A percentile compares a stretch with the other conserved stretches of the same genome.
Conservation (phyloP, 495 filamentous ascomycete species). For the Sordaria brevicollis region DNA sequence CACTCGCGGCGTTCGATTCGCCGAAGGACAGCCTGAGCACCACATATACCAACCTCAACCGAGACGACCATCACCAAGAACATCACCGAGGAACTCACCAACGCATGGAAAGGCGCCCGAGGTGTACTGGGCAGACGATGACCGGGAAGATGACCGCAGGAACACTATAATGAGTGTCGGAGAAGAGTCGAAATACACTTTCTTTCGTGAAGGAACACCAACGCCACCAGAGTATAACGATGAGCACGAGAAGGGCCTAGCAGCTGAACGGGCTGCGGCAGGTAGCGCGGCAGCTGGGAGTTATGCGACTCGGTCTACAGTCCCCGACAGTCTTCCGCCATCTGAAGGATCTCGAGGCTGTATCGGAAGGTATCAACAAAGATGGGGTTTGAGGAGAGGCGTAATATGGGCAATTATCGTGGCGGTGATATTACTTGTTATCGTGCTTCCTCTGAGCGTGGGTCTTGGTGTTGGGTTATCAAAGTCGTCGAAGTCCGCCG, state of each 20-base stretch:
- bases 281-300: neutral
- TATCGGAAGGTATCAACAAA: neutral
- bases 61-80: neutral
- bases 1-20: slow-evolving; percentile 15
- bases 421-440: slow-evolving; percentile 16
- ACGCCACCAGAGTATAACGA: slow-evolving; percentile 14
- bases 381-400: slow-evolving; percentile 6
- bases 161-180: neutral
- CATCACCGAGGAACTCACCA: neutral
- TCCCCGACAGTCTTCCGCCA: neutral
- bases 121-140: slow-evolving; percentile 23
- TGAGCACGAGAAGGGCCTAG: slow-evolving; percentile 7
- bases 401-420: slow-evolving; percentile 19
- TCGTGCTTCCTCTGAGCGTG: slow-evolving; percentile 27
- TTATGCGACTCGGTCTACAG: neutral
- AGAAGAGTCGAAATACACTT: slow-evolving; percentile 16
- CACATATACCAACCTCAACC: slow-evolving; percentile 3
- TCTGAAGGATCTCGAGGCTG: neutral
- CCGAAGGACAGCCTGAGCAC: slow-evolving; percentile 11
- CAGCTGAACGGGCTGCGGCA: neutral
- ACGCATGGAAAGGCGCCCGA: slow-evolving; percentile 3
- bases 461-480: slow-evolving; percentile 26
- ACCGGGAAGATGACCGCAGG: slow-evolving; percentile 1
- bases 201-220: slow-evolving; percentile 28
- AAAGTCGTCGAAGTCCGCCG: slow-evolving; percentile 1